Conservation (phyloP, 192 early-diverging fungal species). For the Coemansia sp. region DNA sequence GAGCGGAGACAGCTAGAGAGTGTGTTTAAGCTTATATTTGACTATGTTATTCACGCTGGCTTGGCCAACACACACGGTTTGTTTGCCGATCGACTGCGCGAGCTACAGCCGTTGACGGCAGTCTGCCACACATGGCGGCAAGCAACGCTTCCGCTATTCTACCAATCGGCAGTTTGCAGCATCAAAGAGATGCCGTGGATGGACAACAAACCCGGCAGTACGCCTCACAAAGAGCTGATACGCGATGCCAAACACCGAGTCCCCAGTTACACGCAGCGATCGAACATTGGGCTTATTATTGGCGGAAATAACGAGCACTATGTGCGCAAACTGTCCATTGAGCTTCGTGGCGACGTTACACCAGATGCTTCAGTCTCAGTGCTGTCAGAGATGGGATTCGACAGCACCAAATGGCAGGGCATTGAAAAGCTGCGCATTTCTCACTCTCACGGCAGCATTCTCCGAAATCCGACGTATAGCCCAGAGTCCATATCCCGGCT, state of each 20-base stretch:
- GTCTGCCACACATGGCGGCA: conserved; percentile 32
- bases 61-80: conserved; percentile 6
- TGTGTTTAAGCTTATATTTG: conserved; percentile 21
- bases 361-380: conserved; percentile 16
- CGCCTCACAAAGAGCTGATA: neutral
- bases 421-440: conserved; percentile 20
- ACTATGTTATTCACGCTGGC: conserved; percentile 12
- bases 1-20: conserved; percentile 2
- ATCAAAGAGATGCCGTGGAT: conserved; percentile 13
- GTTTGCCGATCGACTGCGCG: conserved; percentile 8
- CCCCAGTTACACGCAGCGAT: neutral
- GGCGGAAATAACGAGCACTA: conserved; percentile 14
- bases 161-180: conserved; percentile 28
- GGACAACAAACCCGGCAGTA: neutral
- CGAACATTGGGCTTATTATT: conserved; percentile 31
- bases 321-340: conserved; percentile 25
- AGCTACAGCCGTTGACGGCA: conserved; percentile 34
- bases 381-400: conserved; percentile 25
- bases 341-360: conserved; percentile 27
- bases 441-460: conserved; percentile 24
- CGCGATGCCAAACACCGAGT: neutral
- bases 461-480: conserved; percentile 1
- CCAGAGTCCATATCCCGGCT: conserved; percentile 26
- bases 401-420: conserved; percentile 8
- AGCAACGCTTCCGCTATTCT: conserved; percentile 31